These are phyloP conservation scores for Heterobasidion annosum DNA, from an alignment of 1,284 basidiomycete species.

Conservation along the genomic window DNA sequence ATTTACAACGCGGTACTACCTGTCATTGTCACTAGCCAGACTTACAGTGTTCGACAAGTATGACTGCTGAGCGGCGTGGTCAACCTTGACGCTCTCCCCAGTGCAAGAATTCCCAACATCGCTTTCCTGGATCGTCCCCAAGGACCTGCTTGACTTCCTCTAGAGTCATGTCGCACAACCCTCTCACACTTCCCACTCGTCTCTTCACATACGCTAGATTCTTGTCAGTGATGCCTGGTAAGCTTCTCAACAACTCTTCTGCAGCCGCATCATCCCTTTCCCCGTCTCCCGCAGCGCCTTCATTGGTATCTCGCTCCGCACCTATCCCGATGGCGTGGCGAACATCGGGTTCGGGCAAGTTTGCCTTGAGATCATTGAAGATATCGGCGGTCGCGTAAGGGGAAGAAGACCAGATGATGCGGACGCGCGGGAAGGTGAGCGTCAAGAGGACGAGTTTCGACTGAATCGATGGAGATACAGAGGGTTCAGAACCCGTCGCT, in stretches of 20 bases:
- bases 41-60: no score
- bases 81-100: conserved; percentile 36
- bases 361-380: conserved; percentile 87
- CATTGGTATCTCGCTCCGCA: conserved; percentile 63
- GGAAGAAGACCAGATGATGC: conserved; percentile 96
- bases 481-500: conserved; percentile 29
- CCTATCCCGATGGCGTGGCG: conserved; percentile 70
- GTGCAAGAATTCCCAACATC: conserved; percentile 79
- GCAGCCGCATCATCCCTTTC: conserved; percentile 33
- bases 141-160: conserved; percentile 67
- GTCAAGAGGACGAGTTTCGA: conserved; percentile 88
- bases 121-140: conserved; percentile 76
- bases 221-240: conserved; percentile 79
- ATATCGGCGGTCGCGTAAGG: conserved; percentile 90
- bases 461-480: conserved; percentile 52
- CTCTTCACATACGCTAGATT: conserved; percentile 84
- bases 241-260: conserved; percentile 63
- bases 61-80: neutral
- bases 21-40: no score
- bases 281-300: conserved; percentile 59
- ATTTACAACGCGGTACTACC: no score
- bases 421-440: conserved; percentile 83
- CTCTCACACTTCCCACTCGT: conserved; percentile 67
- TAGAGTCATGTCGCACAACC: conserved; percentile 64
- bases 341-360: conserved; percentile 78